Conservation (phyloP, 2,329 filamentous ascomycete species). For the Pseudogymnoascus sp. region DNA sequence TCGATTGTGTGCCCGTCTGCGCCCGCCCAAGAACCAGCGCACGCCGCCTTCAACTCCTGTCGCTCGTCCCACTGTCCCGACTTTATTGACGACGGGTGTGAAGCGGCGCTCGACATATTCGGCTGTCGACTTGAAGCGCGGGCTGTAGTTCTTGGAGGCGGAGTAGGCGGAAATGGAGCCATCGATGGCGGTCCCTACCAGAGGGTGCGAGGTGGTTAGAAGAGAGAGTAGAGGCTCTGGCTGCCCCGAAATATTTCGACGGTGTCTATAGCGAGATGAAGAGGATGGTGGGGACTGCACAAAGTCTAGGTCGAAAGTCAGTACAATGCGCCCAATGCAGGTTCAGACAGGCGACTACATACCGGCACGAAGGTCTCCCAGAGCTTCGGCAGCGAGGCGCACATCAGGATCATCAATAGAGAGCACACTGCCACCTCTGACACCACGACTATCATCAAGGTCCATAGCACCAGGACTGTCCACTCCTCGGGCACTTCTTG, state of each 20-base stretch:
- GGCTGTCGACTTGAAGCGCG: constrained; percentile 78
- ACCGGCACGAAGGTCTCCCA: constrained; percentile 69
- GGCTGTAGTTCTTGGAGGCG: constrained; percentile 82
- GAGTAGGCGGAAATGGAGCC: constrained; percentile 79
- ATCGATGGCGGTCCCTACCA: constrained; percentile 77
- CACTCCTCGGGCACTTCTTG: constrained; percentile 1
- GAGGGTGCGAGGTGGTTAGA: constrained; percentile 78
- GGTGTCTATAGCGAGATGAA: constrained; percentile 6
- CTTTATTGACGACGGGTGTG: constrained; percentile 76
- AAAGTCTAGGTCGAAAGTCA: constrained; percentile 43
- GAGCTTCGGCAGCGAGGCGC: constrained; percentile 63
- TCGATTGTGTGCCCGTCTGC: constrained; percentile 25
- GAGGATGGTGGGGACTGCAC: constrained; percentile 50
- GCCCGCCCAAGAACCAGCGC: constrained; percentile 68
- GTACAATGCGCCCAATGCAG: neutral
- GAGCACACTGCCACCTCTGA: constrained; percentile 26
- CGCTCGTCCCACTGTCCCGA: constrained; percentile 71
- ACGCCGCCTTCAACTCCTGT: constrained; percentile 85
- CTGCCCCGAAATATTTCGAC: constrained; percentile 25
- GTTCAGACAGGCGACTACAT: constrained; percentile 24
- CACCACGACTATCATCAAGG: constrained; percentile 24
- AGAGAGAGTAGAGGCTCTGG: constrained; percentile 78
- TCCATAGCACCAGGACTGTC: constrained; percentile 26
- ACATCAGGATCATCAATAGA: constrained; percentile 58
- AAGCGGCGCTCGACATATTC: constrained; percentile 87